Evolutionary conservation across 352 stramenopile genomes (phyloP), one percentile per base, ranked within the genome.

Genomic region (Phytophthora tentaculata): DNA sequence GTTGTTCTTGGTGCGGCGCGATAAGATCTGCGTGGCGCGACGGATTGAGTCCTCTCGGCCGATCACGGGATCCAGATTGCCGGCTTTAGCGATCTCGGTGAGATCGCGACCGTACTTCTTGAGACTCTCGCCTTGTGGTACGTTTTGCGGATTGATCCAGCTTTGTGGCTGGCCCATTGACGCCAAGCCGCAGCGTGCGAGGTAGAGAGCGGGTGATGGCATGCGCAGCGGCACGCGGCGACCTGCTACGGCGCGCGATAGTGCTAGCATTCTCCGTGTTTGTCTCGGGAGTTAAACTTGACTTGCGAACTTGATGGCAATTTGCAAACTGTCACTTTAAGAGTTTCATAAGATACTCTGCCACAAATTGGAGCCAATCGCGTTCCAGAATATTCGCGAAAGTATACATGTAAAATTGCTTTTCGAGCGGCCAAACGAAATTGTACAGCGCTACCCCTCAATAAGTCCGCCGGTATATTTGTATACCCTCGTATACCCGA

Each of bases 1-100:
- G 74, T 99, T 99, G 73, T 99, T 99, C 90, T 99, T 99, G 26
- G 95, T 99, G 19, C 97, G 81, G 14, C 97, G 85, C 28, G 84
- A 96, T 7, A 99, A 77, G 63, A 99, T 98, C 73, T 99, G 96
- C 69, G 99, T 95, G 4, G 95, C 92, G 35, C 97, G 85, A 16
- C 96, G 89, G 74, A 99, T 99, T 65, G 98, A 85, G 54, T 98
- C 92, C 69, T 99, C 95, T 16, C 96, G 81, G 0, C 96, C 96
- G 73, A 98, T 98, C 8, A 98, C 84, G 4, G 92, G 94, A 77
- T 98, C 95, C 13, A 98, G 71, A 67, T 93, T 81, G 13, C 89
- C 89, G n/a, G 83, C 57, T 47, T 80, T 76, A 19, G 89, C 89
- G 45, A 89, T 70, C 43, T 89, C 79, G 4, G 85, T 96, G 44